Evolutionary conservation across 768 basidiomycete genomes (phyloP), one percentile per base, ranked within the genome.

Genomic region (Russula brevipes): DNA sequence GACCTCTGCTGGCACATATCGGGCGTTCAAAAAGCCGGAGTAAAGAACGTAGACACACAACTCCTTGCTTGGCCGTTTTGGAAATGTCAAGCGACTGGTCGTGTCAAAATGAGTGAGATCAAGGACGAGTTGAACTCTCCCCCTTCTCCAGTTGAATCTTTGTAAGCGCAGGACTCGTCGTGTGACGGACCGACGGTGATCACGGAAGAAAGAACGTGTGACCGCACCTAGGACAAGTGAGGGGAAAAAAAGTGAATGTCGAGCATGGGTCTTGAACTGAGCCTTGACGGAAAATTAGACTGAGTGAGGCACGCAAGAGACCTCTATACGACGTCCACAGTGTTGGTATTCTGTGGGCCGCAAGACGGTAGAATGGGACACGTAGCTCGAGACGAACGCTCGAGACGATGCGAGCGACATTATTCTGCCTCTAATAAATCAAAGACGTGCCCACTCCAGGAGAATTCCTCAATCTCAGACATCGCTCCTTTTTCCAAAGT

Each of bases 321-420:
- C 84, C 83, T 24, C 91, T 81, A 72, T 94, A 95, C 5, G 94
- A 75, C 0, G 78, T 73, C 88, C 89, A 91, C 68, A 88, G 72
- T 0, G 90, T 92, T 3, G 93, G 91, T 33, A 86, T 73, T 24
- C 86, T 82, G 72, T 95, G 93, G 0, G 85, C 86, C 0, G 79
- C 77, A 33, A 92, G 84, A 54, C 81, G 71, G 69, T 80, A 91
- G 69, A 92, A 89, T 3, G 88, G 85, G 3, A 82, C 78, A 24
- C 79, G 77, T 9, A 88, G 83, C 11, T 84, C 14, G 38, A 30
- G 49, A 45, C 61, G 61, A 51, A 62, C 31, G 24, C 49, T 45
- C 1, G 55, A 57, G 24, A 62, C 41, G 17, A 45, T 30, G 8
- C 19, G 47, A 10, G 54, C 60, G n/a, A 51, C 24, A 24, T n/a